A percentile compares a stretch with the other conserved stretches of the same genome.
These are phyloP conservation scores for Sphaerostilbella broomeana DNA, from an alignment of 2,329 filamentous ascomycete genomes.

Conservation along the genomic window DNA sequence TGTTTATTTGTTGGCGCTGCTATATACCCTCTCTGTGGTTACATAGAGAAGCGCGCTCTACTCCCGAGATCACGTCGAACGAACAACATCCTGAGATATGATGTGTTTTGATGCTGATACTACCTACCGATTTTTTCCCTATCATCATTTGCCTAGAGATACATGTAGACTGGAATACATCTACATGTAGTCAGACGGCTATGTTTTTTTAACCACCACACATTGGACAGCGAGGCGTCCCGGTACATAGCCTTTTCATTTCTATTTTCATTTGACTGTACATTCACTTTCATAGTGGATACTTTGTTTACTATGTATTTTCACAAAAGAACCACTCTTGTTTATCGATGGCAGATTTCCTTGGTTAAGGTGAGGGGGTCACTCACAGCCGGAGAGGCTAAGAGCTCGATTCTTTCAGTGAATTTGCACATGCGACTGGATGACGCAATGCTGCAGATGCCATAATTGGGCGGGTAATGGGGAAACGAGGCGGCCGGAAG, in stretches of 20 bases:
- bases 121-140: neutral
- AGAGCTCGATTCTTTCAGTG: too few relatives aligned
- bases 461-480: too few relatives aligned
- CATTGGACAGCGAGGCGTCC: slow-evolving; percentile 17
- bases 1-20: neutral
- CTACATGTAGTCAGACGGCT: slow-evolving; percentile 7
- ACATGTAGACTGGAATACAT: too few relatives aligned
- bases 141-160: slow-evolving; percentile 2
- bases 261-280: too few relatives aligned
- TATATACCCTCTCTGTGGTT: slow-evolving; percentile 4
- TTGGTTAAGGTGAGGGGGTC: too few relatives aligned
- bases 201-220: neutral
- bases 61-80: slow-evolving; percentile 9
- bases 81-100: slow-evolving; percentile 3
- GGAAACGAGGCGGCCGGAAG: too few relatives aligned
- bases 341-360: too few relatives aligned
- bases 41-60: slow-evolving; percentile 5
- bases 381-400: too few relatives aligned
- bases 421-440: too few relatives aligned
- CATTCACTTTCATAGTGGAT: too few relatives aligned
- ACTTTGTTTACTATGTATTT: neutral
- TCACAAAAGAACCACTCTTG: neutral
- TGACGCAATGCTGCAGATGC: too few relatives aligned
- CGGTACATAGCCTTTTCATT: slow-evolving; percentile 13
- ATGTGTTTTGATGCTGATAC: slow-evolving; percentile 1